Evolutionary conservation across 2,329 filamentous ascomycete genomes (phyloP), one percentile per base, ranked within the genome.

Genomic region (Fusarium dimerum): DNA sequence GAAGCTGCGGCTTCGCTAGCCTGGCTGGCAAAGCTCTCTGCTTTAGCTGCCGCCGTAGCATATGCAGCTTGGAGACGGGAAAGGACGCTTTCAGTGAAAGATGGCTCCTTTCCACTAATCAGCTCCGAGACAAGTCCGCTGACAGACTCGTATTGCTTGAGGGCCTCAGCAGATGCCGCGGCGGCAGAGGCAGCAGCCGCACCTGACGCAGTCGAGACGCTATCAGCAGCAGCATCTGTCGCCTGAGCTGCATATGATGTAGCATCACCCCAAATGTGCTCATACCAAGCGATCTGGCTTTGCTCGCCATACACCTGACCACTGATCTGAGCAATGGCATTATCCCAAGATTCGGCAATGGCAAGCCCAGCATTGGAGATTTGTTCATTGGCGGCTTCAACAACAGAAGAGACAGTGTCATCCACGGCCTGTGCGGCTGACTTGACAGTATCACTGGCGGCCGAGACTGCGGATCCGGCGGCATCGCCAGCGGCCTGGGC

Each of bases 61-160:
- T 93, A 94, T 1, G 85, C 88, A 3, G 82, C 86, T 50, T 83
- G 82, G 12, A 96, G 78, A 47, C 88, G 83, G 47, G 77, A 84
- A 71, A 91, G 84, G 3, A 93, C 87, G 53, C 88, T 92, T 65
- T 95, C 89, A 0, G 87, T 92, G 64, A 91, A 95, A 13, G 86
- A 84, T 1, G 89, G 86, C 67, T 95, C 90, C 68, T 87, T 90
- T 48, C 89, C 91, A 40, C 80, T 73, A 13, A 96, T 77, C 1
- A 95, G 76, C 69, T 95, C 90, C 2, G 87, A 88, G 13, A 96
- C 80, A 2, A 94, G 79, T 12, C 81, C 83, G 66, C 86, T 85
- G 6, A 95, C 80, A 26, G 84, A 84, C 6, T 82, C 80, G 60
- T 90, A 92, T 62, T 90, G 87, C 44, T 81, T 78, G 6, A 77